Percentiles rank a stretch among this genome's conserved stretches.
Conservation (phyloP, 192 early-diverging fungal genomes). For the Geosiphon pyriformis region DNA sequence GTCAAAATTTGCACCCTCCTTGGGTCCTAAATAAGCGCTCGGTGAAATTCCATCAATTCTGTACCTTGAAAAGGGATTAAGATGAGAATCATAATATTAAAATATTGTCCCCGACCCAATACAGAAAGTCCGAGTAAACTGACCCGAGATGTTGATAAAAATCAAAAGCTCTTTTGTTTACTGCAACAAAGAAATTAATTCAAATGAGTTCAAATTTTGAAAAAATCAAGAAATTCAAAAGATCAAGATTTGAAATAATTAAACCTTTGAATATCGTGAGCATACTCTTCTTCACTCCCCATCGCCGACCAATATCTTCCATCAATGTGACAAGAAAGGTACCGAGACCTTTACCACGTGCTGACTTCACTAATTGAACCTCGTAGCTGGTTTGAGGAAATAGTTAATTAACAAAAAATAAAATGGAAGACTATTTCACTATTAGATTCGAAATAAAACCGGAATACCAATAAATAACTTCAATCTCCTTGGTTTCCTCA, state of each 20-base stretch:
- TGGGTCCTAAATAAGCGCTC: constrained; percentile 36
- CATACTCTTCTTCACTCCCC: constrained; percentile 53
- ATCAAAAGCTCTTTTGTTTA: constrained; percentile 43
- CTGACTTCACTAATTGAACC: constrained; percentile 44
- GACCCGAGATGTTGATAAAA: constrained; percentile 57
- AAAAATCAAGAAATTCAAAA: neutral
- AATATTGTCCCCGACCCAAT: neutral
- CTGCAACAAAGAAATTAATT: constrained; percentile 19
- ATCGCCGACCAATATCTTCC: constrained; percentile 42
- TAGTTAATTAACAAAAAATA: neutral
- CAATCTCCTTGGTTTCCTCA: constrained; percentile 26
- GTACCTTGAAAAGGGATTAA: constrained; percentile 36
- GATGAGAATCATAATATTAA: neutral
- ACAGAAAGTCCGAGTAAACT: neutral
- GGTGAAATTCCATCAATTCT: constrained; percentile 58
- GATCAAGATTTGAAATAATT: too few species aligned
- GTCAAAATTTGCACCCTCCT: constrained; percentile 42
- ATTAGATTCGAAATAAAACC: neutral
- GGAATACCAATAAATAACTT: constrained; percentile 58
- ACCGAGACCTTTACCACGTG: constrained; percentile 45
- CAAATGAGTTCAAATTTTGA: neutral
- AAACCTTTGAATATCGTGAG: constrained; percentile 57
- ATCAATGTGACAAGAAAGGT: constrained; percentile 45
- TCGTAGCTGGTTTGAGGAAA: constrained; percentile 44
- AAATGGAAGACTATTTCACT: neutral